Conservation (phyloP, 2,329 filamentous ascomycete genomes). For the Aspergillus sp. region DNA sequence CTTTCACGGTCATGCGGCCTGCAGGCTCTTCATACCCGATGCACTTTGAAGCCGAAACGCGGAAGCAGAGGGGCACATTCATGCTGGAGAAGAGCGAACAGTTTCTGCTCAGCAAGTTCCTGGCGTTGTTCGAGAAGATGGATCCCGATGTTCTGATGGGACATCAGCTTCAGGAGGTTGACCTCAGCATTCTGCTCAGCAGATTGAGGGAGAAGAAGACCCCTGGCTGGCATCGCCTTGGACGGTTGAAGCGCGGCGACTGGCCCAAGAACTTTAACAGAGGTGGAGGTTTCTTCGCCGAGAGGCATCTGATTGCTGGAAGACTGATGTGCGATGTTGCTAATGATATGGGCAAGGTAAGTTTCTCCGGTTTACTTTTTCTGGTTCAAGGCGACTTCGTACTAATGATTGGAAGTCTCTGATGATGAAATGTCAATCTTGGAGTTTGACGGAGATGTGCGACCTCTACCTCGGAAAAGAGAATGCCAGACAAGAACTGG, state of each 20-base stretch:
- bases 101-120: slow-evolving; percentile 82
- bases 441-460: slow-evolving; percentile 98
- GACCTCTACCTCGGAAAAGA: slow-evolving; percentile 78
- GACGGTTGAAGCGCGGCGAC: slow-evolving; percentile 75
- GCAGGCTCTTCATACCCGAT: slow-evolving; percentile 74
- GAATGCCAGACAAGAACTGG: slow-evolving; percentile 76
- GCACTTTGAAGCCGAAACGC: slow-evolving; percentile 78
- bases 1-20: slow-evolving; percentile 89
- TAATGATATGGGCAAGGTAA: slow-evolving; percentile 87
- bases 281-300: slow-evolving; percentile 85
- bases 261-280: slow-evolving; percentile 90
- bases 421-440: slow-evolving; percentile 96
- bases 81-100: slow-evolving; percentile 81
- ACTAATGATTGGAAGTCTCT: slow-evolving; percentile 60
- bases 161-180: slow-evolving; percentile 94
- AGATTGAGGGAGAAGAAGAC: slow-evolving; percentile 88
- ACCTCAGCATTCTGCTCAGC: slow-evolving; percentile 87
- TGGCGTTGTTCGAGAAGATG: slow-evolving; percentile 81
- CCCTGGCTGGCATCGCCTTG: slow-evolving; percentile 91
- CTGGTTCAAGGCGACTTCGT: background rate
- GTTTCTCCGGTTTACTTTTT: background rate
- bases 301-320: slow-evolving; percentile 85
- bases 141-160: slow-evolving; percentile 94
- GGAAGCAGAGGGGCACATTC: slow-evolving; percentile 73
- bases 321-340: slow-evolving; percentile 89